phyloP scores from a whole-genome alignment of 441 rosid genomes.

The Gossypium davidsonii region DNA sequence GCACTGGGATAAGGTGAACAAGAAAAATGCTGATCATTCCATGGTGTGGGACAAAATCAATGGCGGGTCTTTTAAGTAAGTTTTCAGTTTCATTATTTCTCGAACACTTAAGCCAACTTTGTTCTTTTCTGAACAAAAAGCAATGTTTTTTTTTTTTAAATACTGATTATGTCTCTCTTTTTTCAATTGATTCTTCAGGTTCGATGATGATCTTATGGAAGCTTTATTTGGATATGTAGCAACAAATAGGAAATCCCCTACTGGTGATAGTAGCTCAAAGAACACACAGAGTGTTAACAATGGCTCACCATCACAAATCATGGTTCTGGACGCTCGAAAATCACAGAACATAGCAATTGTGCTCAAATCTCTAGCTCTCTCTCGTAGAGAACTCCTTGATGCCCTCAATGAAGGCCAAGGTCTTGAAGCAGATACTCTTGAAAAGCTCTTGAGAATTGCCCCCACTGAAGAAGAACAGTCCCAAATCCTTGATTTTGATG shows the following conservation, averaged over 20 bases:
- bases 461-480: conserved; percentile 70
- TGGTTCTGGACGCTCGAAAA: conserved; percentile 63
- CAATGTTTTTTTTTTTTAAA: neutral
- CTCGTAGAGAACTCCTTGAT: conserved; percentile 49
- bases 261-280: conserved; percentile 12
- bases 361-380: conserved; percentile 55
- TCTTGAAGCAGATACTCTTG: conserved; percentile 55
- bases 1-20: conserved; percentile 90
- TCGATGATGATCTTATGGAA: conserved; percentile 87
- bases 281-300: conserved; percentile 18
- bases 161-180: neutral
- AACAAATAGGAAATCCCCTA: conserved; percentile 46
- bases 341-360: conserved; percentile 79
- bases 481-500: conserved; percentile 47
- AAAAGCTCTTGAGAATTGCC: conserved; percentile 61
- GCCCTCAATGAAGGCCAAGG: conserved; percentile 55
- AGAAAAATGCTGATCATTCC: conserved; percentile 51
- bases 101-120: neutral
- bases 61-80: conserved; percentile 80
- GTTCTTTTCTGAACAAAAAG: neutral
- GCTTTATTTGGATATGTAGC: conserved; percentile 90
- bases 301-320: conserved; percentile 33
- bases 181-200: conserved; percentile 33
- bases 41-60: conserved; percentile 94
- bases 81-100: neutral